Evolutionary conservation across 2,329 filamentous ascomycete species (phyloP), one percentile per base, ranked within the genome.

Genomic region (Aureobasidium pullulans): DNA sequence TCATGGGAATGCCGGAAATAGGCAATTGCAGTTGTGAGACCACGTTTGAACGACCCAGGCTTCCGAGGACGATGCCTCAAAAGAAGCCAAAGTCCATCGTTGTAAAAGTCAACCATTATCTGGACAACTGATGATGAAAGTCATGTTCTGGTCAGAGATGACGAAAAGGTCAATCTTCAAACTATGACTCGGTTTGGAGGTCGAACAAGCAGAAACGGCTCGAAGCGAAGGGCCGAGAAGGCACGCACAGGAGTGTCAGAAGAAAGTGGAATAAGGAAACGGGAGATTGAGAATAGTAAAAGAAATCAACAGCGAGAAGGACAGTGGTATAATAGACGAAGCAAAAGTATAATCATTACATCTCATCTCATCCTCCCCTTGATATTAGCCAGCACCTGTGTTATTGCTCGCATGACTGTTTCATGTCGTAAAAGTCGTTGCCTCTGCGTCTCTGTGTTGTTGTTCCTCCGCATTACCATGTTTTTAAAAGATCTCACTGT

Each of bases 401-500:
- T 13, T 40, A 37, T 23, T 29, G 50, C 37, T 43, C 10, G 39
- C 23, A n/a, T 42, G 50, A 42, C 39, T 54, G 50, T 32, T 40
- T 43, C 10, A 29, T 43, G 8, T 43, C 50, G 28, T 54, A 43
- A 54, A 42, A 32, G 50, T 43, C 50, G 50, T 54, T 54, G 36
- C 23, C 28, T 54, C 29, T 36, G 36, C 23, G 6, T 37, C 16
- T 8, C 19, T 36, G 40, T 28, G 9, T 46, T 28, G 11, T 29
- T 40, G 31, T 37, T 37, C 52, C 40, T 44, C 39, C 52, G 39
- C 29, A 56, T 46, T 56, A 44, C 29, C 29, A 16, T 28, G 15
- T 46, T 4, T n/a, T 53, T 29, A 56, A 40, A 56, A 44, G n/a
- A 56, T 56, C 19, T 56, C 52, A 37, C 52, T 56, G 13, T 56